Evolutionary conservation across 495 filamentous ascomycete genomes (phyloP).

Genomic region (Aspergillus saccharolyticus): DNA sequence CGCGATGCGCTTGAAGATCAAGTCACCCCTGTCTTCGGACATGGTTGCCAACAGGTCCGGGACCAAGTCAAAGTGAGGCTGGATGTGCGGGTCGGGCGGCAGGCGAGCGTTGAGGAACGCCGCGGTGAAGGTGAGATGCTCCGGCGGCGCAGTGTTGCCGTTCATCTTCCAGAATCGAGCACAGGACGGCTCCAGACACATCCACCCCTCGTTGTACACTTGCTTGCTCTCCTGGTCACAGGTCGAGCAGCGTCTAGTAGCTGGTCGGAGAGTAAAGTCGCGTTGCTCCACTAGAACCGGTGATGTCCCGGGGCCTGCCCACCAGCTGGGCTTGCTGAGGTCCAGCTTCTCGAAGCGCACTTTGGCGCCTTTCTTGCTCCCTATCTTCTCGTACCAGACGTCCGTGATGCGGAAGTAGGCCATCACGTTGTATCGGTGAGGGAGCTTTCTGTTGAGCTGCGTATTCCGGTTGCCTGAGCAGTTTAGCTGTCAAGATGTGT

Average conservation of each 20-base stretch:
- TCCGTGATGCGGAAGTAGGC: conserved; percentile 69
- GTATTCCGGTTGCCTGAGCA: conserved; percentile 48
- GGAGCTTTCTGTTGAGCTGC: conserved; percentile 48
- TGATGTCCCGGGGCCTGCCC: conserved; percentile 40
- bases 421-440: conserved; percentile 64
- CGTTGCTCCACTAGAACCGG: conserved; percentile 17
- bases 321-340: conserved; percentile 60
- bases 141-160: conserved; percentile 17
- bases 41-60: conserved; percentile 37
- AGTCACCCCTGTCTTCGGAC: conserved; percentile 20
- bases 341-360: conserved; percentile 70
- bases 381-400: conserved; percentile 62
- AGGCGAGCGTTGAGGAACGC: conserved; percentile 51
- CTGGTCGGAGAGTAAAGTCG: conserved; percentile 17
- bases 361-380: conserved; percentile 43
- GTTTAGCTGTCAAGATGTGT: neutral
- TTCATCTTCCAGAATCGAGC: conserved; percentile 48
- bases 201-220: conserved; percentile 59
- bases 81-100: conserved; percentile 29
- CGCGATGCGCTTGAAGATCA: conserved; percentile 29
- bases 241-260: conserved; percentile 29
- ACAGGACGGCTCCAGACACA: conserved; percentile 61
- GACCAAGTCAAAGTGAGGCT: conserved; percentile 31
- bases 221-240: conserved; percentile 37
- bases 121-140: conserved; percentile 47